phyloP scores from a whole-genome alignment of 1,284 basidiomycete species.

The Polyporus tsugae region DNA sequence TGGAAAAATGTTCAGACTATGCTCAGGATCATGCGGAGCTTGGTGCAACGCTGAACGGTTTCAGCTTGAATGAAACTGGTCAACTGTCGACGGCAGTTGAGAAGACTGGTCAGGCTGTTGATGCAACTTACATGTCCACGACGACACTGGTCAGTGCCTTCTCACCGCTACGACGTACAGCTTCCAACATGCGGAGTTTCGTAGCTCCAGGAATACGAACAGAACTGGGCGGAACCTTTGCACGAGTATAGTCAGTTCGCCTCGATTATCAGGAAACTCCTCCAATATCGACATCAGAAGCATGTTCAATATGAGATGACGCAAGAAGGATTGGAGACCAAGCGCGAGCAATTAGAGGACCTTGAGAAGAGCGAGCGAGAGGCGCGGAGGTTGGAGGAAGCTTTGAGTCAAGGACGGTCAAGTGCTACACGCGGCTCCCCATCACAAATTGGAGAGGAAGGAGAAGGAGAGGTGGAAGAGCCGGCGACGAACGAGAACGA shows the following conservation, averaged over 20 bases:
- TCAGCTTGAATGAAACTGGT: constrained; percentile 87
- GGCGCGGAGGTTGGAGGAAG: constrained; percentile 88
- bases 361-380: constrained; percentile 94
- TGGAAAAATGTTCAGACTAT: constrained; percentile 61
- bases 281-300: constrained; percentile 97
- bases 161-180: background rate
- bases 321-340: constrained; percentile 88
- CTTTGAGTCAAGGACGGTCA: constrained; percentile 70
- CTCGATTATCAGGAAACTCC: constrained; percentile 91
- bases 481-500: constrained; percentile 44
- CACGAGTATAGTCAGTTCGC: constrained; percentile 98
- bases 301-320: constrained; percentile 99
- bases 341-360: constrained; percentile 88
- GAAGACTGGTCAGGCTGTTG: constrained; percentile 94
- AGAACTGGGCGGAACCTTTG: constrained; percentile 94
- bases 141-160: constrained; percentile 76
- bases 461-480: constrained; percentile 32
- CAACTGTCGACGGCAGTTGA: constrained; percentile 84
- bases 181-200: constrained; percentile 3
- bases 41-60: constrained; percentile 95
- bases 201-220: constrained; percentile 92
- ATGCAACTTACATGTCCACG: constrained; percentile 93
- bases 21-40: constrained; percentile 94
- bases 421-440: constrained; percentile 36
- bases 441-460: constrained; percentile 19